phyloP scores from a whole-genome alignment of 805 yeast species.

The Saccharomycopsis sp. region DNA sequence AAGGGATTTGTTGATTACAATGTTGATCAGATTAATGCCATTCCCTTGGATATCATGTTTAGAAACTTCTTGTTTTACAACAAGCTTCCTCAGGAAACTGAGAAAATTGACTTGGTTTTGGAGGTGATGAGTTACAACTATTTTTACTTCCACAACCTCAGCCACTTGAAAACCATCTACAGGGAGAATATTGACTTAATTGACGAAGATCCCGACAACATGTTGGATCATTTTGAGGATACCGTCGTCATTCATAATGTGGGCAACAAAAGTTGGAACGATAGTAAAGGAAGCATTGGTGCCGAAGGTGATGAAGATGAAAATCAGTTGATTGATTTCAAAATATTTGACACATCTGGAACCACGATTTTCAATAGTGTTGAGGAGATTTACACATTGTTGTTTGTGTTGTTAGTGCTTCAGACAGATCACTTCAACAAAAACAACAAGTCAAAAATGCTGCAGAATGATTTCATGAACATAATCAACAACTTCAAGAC shows the following conservation, averaged over 20 bases:
- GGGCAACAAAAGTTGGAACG: neutral
- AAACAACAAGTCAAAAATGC: slow-evolving; percentile 59
- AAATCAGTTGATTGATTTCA: slow-evolving; percentile 5
- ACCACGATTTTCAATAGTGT: slow-evolving; percentile 16
- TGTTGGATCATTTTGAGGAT: slow-evolving; percentile 3
- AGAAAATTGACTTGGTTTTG: slow-evolving; percentile 64
- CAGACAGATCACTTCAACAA: slow-evolving; percentile 70
- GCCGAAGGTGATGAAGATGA: neutral
- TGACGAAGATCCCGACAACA: slow-evolving; percentile 1
- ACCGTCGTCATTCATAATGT: slow-evolving; percentile 2
- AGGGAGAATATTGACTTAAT: neutral
- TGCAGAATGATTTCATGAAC: slow-evolving; percentile 49
- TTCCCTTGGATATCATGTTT: slow-evolving; percentile 57
- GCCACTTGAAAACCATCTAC: slow-evolving; percentile 6
- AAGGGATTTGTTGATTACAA: slow-evolving; percentile 3
- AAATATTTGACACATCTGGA: slow-evolving; percentile 26
- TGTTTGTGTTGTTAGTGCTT: slow-evolving; percentile 58
- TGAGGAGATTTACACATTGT: slow-evolving; percentile 53
- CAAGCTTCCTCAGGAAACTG: slow-evolving; percentile 62
- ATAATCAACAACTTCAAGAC: slow-evolving; percentile 32
- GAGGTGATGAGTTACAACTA: slow-evolving; percentile 48
- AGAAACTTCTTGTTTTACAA: slow-evolving; percentile 49
- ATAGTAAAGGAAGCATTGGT: neutral
- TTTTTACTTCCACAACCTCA: slow-evolving; percentile 26
- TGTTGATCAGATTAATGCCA: slow-evolving; percentile 1